Percentiles rank a stretch among this genome's conserved stretches.
Conservation (phyloP, 106 monocot genomes). For the Apostasia ramifera region DNA sequence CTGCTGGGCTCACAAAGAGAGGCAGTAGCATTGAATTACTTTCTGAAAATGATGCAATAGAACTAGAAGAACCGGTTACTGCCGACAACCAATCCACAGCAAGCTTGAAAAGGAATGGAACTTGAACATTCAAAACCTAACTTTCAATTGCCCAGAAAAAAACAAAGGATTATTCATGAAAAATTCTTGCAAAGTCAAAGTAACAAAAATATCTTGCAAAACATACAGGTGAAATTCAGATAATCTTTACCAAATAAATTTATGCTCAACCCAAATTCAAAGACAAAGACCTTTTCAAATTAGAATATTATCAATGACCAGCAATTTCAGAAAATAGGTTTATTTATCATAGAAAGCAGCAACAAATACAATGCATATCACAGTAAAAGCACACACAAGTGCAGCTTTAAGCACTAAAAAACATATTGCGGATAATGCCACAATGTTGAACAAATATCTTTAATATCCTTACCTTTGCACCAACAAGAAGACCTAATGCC, state of each 20-base stretch:
- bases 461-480: constrained; percentile 65
- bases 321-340: too few species aligned
- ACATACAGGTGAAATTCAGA: too few species aligned
- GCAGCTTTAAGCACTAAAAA: too few species aligned
- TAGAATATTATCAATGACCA: too few species aligned
- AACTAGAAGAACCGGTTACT: constrained; percentile 34
- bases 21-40: constrained; percentile 77
- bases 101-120: constrained; percentile 97
- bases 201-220: too few species aligned
- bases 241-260: too few species aligned
- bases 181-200: not conserved
- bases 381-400: too few species aligned
- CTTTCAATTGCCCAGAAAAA: constrained; percentile 11
- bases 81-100: constrained; percentile 97
- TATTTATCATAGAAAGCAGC: too few species aligned
- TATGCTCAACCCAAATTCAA: too few species aligned
- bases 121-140: constrained; percentile 99
- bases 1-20: constrained; percentile 83
- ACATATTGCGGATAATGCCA: too few species aligned
- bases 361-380: too few species aligned
- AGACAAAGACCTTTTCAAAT: too few species aligned
- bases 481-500: constrained; percentile 74
- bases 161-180: not conserved
- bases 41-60: constrained; percentile 64
- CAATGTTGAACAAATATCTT: not conserved